Base-by-base conservation (phyloP, 805 yeast species). In the Vanderwaltozyma verrucispora region DNA sequence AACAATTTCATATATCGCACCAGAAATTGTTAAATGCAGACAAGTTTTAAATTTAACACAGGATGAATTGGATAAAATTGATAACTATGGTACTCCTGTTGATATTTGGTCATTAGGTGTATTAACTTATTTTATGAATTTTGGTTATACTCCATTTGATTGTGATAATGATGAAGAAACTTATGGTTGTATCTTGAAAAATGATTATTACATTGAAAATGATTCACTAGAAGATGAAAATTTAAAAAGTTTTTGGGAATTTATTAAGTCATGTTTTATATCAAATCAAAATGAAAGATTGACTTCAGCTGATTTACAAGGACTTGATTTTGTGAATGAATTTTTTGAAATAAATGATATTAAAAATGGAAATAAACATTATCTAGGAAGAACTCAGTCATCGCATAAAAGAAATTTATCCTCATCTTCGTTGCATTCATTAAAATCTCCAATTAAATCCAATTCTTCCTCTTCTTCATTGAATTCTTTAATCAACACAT, bases 71-170 rank as follows among this genome's bases (percentile, higher is more conserved):
- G 37, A 42, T 2, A 19, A 37, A 6, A 26, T 53, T 13, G 31
- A 43, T 12, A 40, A 75, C 12, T 80, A 80, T 48, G 71, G 72
- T 17, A 65, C 61, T 42, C 69, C 74, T 3, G 80, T 80, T 3
- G 89, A 80, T 51, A 65, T 80, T 24, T 80, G 89, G 89, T 80
- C 87, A 0, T 64, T 80, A 25, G 88, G 89, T 3, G 86, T 80
- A 3, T 63, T 79, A 23, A 69, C 78, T 2, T 81, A 80, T 53
- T 80, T 80, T 48, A 69, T 80, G 69, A 66, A 77, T n/a, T 70
- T 80, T 43, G 88, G 88, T 2, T 80, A 79, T 51, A 74, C 80
- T 60, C 89, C 89, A 1, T 80, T 80, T 54, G 88, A 80, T 49
- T 74, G 87, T 44, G 87, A 80, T 37, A 70, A 74, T 6, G 78